Conservation (phyloP, 352 stramenopile genomes). For the Phytophthora idaei region DNA sequence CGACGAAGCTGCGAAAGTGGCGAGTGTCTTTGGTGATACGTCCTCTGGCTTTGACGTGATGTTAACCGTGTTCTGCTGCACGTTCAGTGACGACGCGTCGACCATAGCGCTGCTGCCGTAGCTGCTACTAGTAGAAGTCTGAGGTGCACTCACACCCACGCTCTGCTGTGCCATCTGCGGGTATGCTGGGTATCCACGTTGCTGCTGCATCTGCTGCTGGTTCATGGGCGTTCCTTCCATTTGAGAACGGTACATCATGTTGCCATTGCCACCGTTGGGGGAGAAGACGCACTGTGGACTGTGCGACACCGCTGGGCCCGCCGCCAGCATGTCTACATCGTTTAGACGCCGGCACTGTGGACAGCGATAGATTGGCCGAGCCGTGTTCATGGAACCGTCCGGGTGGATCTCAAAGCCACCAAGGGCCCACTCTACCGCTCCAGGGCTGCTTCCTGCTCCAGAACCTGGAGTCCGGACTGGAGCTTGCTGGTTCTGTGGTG, state of each 20-base stretch:
- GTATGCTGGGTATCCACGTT: slow-evolving; percentile 50
- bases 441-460: slow-evolving; percentile 26
- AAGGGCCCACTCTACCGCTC: slow-evolving; percentile 72
- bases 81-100: slow-evolving; percentile 32
- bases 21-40: slow-evolving; percentile 45
- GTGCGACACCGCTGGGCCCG: slow-evolving; percentile 59
- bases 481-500: slow-evolving; percentile 23
- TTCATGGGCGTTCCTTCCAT: slow-evolving; percentile 49
- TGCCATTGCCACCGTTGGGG: slow-evolving; percentile 20
- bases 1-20: slow-evolving; percentile 36
- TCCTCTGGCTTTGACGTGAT: slow-evolving; percentile 43
- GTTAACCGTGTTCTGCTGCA: slow-evolving; percentile 48
- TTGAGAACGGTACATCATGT: slow-evolving; percentile 57
- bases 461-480: slow-evolving; percentile 31
- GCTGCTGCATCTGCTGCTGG: slow-evolving; percentile 49
- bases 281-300: slow-evolving; percentile 60
- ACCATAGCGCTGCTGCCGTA: slow-evolving; percentile 27
- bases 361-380: slow-evolving; percentile 80
- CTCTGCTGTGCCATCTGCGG: slow-evolving; percentile 38
- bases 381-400: slow-evolving; percentile 69
- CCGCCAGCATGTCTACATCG: slow-evolving; percentile 74
- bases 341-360: slow-evolving; percentile 68
- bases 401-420: slow-evolving; percentile 79
- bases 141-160: slow-evolving; percentile 28
- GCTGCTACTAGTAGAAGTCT: slow-evolving; percentile 30